phyloP scores from a whole-genome alignment of 805 yeast species.

The Lachancea quebecensis region DNA sequence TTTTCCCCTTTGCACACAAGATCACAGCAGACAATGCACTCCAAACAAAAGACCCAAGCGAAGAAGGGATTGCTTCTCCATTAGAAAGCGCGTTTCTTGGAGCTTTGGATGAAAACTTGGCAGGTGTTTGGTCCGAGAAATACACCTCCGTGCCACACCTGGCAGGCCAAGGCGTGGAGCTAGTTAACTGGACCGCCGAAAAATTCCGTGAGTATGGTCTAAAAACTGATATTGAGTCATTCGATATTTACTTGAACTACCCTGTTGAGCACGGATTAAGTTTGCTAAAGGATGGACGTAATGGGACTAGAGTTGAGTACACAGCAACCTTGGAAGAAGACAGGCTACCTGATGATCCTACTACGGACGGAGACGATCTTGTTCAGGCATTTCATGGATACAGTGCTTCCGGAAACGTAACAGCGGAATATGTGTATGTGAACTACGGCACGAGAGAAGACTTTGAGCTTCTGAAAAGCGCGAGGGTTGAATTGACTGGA shows the following conservation, averaged over 20 bases:
- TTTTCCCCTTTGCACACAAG: too few species aligned
- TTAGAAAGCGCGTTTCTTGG: slow-evolving; percentile 17
- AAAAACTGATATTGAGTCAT: slow-evolving; percentile 44
- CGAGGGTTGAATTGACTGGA: slow-evolving; percentile 46
- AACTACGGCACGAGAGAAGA: slow-evolving; percentile 64
- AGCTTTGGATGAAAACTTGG: slow-evolving; percentile 30
- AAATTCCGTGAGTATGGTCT: slow-evolving; percentile 59
- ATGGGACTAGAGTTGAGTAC: slow-evolving; percentile 32
- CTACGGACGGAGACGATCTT: slow-evolving; percentile 36
- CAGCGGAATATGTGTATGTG: slow-evolving; percentile 57
- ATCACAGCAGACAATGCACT: too few species aligned
- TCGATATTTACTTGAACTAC: slow-evolving; percentile 55
- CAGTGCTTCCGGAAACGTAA: slow-evolving; percentile 68
- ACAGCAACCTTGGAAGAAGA: slow-evolving; percentile 51
- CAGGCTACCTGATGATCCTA: slow-evolving; percentile 43
- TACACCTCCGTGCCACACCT: slow-evolving; percentile 51
- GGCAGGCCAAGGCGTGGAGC: slow-evolving; percentile 45
- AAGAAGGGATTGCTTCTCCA: slow-evolving; percentile 1
- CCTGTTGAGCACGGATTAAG: slow-evolving; percentile 51
- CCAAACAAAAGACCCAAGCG: background rate
- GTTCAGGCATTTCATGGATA: slow-evolving; percentile 74
- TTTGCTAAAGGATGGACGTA: slow-evolving; percentile 28
- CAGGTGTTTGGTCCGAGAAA: slow-evolving; percentile 47
- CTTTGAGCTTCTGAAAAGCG: slow-evolving; percentile 40
- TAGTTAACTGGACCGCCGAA: slow-evolving; percentile 52